Evolutionary conservation across 306 rosid genomes (phyloP).

Genomic region (Ziziphus jujuba): DNA sequence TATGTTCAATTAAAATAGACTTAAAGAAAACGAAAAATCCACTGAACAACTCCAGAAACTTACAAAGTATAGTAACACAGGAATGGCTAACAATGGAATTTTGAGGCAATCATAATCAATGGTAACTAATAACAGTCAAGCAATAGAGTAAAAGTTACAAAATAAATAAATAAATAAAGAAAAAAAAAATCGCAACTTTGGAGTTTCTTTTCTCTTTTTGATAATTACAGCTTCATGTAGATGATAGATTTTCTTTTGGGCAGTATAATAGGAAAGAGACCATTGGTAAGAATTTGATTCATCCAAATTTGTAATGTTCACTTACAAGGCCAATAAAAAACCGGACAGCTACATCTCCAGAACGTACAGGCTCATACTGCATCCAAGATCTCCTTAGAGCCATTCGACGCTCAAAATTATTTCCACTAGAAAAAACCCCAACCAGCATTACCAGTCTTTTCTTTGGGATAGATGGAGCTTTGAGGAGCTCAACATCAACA

Average conservation of each 20-base stretch:
- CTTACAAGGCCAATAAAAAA: conserved; percentile 98
- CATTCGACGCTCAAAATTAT: conserved; percentile 92
- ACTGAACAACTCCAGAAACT: too few species aligned
- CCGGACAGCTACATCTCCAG: conserved; percentile 82
- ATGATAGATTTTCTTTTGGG: background rate
- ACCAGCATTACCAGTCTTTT: conserved; percentile 69
- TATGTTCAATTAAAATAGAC: too few species aligned
- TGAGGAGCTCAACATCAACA: conserved; percentile 60
- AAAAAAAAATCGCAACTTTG: too few species aligned
- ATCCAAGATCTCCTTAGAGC: conserved; percentile 97
- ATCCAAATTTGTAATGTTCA: conserved; percentile 17
- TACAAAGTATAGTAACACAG: too few species aligned
- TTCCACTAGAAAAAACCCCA: conserved; percentile 89
- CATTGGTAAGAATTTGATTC: background rate
- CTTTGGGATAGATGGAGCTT: conserved; percentile 62
- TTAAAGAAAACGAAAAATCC: too few species aligned
- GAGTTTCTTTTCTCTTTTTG: too few species aligned
- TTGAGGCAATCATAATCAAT: too few species aligned
- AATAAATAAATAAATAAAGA: too few species aligned
- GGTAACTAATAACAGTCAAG: too few species aligned
- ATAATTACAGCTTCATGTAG: conserved; percentile 4
- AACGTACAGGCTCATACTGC: conserved; percentile 77
- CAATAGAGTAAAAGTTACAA: too few species aligned
- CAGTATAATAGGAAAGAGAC: conserved; percentile 18
- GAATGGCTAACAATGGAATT: too few species aligned